These are phyloP conservation scores for Cystobasidium ongulense DNA, from an alignment of 768 basidiomycete genomes.

Conservation along the genomic window DNA sequence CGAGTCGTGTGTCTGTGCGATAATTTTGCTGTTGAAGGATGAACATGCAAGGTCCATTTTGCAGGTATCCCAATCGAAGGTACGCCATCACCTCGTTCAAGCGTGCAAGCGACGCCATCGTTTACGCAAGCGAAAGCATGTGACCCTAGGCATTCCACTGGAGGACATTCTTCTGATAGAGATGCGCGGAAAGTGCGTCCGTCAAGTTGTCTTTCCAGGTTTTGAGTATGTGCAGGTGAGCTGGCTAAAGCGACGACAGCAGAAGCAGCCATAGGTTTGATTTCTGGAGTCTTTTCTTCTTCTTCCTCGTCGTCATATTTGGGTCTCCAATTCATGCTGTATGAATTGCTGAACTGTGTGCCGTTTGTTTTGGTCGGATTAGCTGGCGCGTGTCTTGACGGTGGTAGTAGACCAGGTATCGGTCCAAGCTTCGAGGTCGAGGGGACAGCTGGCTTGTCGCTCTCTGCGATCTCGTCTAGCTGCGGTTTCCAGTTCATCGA, in stretches of 20 bases:
- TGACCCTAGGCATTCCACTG: background rate
- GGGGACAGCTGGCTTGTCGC: background rate
- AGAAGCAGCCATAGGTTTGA: background rate
- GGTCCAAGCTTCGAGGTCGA: background rate
- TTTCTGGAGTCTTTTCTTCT: background rate
- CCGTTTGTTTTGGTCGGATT: background rate
- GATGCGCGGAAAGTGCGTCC: background rate
- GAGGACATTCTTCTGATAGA: background rate
- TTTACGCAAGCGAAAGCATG: background rate
- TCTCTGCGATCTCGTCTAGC: background rate
- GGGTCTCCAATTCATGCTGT: slow-evolving; percentile 7
- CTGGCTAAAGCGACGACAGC: background rate
- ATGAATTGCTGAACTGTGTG: background rate
- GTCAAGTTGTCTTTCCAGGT: background rate
- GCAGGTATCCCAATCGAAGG: background rate
- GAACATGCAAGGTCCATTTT: slow-evolving; percentile 3
- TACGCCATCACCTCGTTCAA: background rate
- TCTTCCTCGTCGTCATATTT: background rate
- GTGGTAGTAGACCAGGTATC: slow-evolving; percentile 6
- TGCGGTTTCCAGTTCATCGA: slow-evolving; percentile 25
- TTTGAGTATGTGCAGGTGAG: background rate
- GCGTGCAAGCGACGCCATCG: slow-evolving; percentile 2
- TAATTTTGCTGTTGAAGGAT: background rate
- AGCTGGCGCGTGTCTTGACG: background rate
- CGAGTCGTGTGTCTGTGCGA: background rate